Conservation (phyloP, 2,329 filamentous ascomycete species). For the Claviceps sorghi region DNA sequence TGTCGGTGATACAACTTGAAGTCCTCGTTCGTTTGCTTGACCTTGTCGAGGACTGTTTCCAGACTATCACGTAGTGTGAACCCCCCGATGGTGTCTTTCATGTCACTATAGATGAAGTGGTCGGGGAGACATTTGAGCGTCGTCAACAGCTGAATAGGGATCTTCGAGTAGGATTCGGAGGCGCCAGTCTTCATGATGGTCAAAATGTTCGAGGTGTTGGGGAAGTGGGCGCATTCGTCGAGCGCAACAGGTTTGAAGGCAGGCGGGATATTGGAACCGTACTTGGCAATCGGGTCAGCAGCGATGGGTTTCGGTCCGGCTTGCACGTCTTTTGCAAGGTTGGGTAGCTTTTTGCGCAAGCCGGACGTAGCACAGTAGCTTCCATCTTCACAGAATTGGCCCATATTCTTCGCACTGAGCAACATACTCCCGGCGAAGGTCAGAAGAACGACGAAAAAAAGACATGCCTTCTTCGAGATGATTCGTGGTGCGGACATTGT, state of each 20-base stretch:
- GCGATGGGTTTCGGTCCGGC: neutral
- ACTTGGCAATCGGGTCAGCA: neutral
- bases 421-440: constrained; percentile 18
- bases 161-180: constrained; percentile 34
- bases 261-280: neutral
- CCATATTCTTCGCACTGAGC: constrained; percentile 18
- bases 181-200: constrained; percentile 45
- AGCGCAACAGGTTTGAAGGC: constrained; percentile 9
- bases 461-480: constrained; percentile 16
- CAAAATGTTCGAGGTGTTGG: constrained; percentile 30
- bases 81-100: constrained; percentile 32
- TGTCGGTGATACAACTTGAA: constrained; percentile 35
- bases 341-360: constrained; percentile 4
- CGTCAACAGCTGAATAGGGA: constrained; percentile 41
- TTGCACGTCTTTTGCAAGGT: neutral
- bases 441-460: constrained; percentile 13
- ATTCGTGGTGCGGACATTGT: constrained; percentile 12
- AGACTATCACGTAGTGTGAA: constrained; percentile 31
- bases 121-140: constrained; percentile 34
- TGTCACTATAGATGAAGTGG: constrained; percentile 44
- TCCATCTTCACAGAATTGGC: constrained; percentile 16
- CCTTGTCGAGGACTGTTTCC: constrained; percentile 26
- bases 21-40: constrained; percentile 30
- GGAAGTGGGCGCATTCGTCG: constrained; percentile 23
- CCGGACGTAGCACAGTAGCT: constrained; percentile 12